Percentiles rank a stretch among this genome's conserved stretches.
Conservation (phyloP, 139 green algal species). For the Dunaliella primolecta region DNA sequence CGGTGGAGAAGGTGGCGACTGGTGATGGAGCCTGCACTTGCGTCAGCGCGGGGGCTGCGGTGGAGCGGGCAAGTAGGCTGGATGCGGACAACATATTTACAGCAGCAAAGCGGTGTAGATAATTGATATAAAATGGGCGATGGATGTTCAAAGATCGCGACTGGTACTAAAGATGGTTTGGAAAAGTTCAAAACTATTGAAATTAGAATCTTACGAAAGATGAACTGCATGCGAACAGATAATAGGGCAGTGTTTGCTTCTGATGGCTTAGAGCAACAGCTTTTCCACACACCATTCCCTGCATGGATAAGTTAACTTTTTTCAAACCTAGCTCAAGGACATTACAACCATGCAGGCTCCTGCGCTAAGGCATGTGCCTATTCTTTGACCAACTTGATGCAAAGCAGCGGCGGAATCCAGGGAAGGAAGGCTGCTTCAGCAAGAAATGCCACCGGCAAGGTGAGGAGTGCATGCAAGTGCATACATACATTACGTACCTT, state of each 20-base stretch:
- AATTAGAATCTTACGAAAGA: background rate
- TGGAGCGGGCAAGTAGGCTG: background rate
- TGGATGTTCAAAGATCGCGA: no score
- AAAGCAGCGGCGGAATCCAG: background rate
- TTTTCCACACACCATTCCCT: background rate
- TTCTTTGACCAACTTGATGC: background rate
- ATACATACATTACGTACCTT: no score
- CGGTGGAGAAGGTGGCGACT: background rate
- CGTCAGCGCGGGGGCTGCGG: background rate
- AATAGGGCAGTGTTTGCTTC: background rate
- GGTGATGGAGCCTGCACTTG: background rate
- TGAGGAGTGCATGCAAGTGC: no score
- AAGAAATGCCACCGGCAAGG: background rate
- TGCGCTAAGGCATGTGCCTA: background rate
- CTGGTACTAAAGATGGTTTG: background rate
- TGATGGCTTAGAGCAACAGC: background rate
- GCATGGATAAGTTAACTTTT: background rate
- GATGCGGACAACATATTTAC: background rate
- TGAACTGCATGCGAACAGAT: no score
- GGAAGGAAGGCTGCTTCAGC: background rate
- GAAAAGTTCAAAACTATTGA: background rate
- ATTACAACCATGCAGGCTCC: background rate
- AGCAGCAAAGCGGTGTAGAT: no score
- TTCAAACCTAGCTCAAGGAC: background rate
- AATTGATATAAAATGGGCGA: no score